A percentile compares a stretch with the other conserved stretches of the same genome.
phyloP scores from a whole-genome alignment of 345 rosid species.

The Euphorbia peplus region DNA sequence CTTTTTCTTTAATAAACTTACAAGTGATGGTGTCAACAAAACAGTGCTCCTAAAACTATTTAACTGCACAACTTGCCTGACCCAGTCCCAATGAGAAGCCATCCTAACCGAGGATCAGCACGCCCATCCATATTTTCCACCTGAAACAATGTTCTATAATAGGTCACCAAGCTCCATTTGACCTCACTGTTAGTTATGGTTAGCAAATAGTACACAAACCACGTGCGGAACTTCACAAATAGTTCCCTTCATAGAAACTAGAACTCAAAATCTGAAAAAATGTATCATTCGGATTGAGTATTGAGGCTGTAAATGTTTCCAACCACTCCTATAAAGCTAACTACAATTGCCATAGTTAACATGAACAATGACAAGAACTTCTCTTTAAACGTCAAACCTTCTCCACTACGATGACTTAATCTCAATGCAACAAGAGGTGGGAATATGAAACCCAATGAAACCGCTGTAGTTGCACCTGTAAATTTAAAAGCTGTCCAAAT shows the following conservation, averaged over 20 bases:
- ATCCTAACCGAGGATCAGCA: not conserved
- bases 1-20: not conserved
- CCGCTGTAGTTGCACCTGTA: constrained; percentile 98
- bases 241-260: not conserved
- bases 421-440: constrained; percentile 78
- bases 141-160: not conserved
- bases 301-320: constrained; percentile 70
- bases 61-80: not conserved
- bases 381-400: constrained; percentile 45
- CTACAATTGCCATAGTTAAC: constrained; percentile 65
- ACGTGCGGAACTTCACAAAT: not conserved
- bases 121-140: not conserved
- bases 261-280: not conserved
- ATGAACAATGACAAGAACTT: constrained; percentile 59
- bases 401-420: constrained; percentile 52
- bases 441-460: constrained; percentile 86
- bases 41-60: not conserved
- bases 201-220: not conserved
- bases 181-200: not conserved
- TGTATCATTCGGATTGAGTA: constrained; percentile 39
- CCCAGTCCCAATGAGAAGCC: not conserved
- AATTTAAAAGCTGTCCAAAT: constrained; percentile 98
- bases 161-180: not conserved
- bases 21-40: not conserved
- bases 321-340: constrained; percentile 65